These are phyloP conservation scores for Ophiostoma piceae DNA, from an alignment of 2,329 filamentous ascomycete species.

Conservation along the genomic window DNA sequence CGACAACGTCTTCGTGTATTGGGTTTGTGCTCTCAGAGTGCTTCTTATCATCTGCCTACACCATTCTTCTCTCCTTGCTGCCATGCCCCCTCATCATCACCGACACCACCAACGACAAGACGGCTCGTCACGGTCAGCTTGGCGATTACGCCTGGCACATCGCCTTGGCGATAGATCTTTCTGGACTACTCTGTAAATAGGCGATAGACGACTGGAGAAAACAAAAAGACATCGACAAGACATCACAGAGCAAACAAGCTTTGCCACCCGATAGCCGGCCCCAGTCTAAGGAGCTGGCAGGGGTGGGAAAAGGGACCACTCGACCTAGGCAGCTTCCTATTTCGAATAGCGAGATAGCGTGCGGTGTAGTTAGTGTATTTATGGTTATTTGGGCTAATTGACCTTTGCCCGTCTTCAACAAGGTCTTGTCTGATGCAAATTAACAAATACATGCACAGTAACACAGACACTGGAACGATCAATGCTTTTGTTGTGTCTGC, in stretches of 20 bases:
- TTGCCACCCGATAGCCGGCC: constrained; percentile 10
- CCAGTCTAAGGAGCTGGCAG: neutral
- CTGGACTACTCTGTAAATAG: neutral
- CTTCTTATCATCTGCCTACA: too few relatives aligned
- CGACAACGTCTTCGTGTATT: neutral
- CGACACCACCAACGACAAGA: neutral
- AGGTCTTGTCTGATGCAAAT: too few relatives aligned
- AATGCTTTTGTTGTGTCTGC: neutral
- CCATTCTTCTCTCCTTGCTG: neutral
- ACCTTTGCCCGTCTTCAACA: neutral
- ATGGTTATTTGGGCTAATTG: too few relatives aligned
- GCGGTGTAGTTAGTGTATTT: neutral
- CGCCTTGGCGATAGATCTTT: neutral
- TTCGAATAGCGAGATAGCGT: neutral
- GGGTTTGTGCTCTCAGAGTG: too few relatives aligned
- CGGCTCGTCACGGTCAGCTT: neutral
- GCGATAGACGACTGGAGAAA: neutral
- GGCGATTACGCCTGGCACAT: neutral
- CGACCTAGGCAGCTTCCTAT: constrained; percentile 3
- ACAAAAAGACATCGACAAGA: neutral
- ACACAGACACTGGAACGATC: neutral
- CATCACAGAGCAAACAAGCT: neutral
- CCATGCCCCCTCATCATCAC: neutral
- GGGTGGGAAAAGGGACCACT: neutral
- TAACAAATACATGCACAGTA: neutral